These are phyloP conservation scores for Acacia concinna DNA, from an alignment of 331 rosid genomes.

Conservation along the genomic window DNA sequence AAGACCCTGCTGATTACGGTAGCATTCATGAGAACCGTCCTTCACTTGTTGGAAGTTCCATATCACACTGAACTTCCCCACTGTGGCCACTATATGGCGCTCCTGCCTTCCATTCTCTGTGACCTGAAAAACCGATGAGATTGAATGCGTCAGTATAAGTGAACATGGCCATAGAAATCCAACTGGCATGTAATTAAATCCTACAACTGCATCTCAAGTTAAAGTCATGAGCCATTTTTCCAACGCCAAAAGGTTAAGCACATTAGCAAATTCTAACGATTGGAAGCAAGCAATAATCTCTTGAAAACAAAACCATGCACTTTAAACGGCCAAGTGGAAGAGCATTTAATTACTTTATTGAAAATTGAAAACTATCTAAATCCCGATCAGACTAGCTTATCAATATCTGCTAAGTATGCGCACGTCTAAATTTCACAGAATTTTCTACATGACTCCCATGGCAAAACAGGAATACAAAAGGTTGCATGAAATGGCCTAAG, in stretches of 20 bases:
- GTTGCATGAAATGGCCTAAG: neutral
- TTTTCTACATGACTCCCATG: neutral
- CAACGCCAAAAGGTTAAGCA: neutral
- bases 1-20: slow-evolving; percentile 81
- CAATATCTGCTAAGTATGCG: neutral
- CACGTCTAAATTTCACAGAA: neutral
- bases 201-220: neutral
- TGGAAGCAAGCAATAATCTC: neutral
- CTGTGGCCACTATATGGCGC: slow-evolving; percentile 95
- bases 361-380: neutral
- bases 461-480: neutral
- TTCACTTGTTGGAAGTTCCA: slow-evolving; percentile 98
- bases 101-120: slow-evolving; percentile 97
- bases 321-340: neutral
- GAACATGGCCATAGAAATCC: slow-evolving; percentile 9
- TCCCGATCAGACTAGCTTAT: neutral
- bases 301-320: neutral
- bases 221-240: neutral
- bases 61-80: slow-evolving; percentile 95
- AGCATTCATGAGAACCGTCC: slow-evolving; percentile 88
- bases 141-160: neutral
- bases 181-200: slow-evolving; percentile 11
- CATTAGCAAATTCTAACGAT: neutral
- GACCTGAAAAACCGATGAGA: slow-evolving; percentile 50
- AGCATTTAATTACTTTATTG: neutral